Evolutionary conservation across 345 rosid species (phyloP).

Genomic region (Lumnitzera littorea): DNA sequence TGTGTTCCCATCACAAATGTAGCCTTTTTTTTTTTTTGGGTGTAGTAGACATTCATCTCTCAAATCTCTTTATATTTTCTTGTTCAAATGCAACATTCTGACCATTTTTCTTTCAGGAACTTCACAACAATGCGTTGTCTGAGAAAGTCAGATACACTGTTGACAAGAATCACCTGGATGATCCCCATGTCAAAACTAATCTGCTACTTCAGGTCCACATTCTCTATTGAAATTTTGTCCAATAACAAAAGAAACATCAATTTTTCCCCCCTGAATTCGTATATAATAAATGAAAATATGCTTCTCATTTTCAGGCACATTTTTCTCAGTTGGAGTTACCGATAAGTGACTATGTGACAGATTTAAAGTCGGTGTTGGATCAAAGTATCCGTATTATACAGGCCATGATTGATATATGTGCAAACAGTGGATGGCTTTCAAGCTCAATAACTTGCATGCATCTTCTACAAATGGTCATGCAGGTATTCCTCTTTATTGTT

Average conservation of each 20-base stretch:
- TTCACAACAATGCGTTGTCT: conserved; percentile 64
- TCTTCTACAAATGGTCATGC: conserved; percentile 97
- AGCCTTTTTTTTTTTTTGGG: no score
- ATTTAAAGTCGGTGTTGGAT: conserved; percentile 92
- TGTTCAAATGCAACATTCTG: background rate
- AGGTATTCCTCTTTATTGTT: conserved; percentile 37
- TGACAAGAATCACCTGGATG: conserved; percentile 76
- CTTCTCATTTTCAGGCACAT: conserved; percentile 57
- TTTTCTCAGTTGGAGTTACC: conserved; percentile 84
- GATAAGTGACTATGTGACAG: conserved; percentile 85
- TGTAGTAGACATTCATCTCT: no score
- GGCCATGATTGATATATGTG: conserved; percentile 97
- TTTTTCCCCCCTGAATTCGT: background rate
- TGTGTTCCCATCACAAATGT: no score
- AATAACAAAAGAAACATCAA: background rate
- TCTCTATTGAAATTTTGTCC: background rate
- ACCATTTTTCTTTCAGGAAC: conserved; percentile 47
- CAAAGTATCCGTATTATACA: conserved; percentile 97
- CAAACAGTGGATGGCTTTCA: conserved; percentile 96
- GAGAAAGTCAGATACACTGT: conserved; percentile 61
- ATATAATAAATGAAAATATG: no score
- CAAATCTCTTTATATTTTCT: background rate
- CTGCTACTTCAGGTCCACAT: conserved; percentile 68
- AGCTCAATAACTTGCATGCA: conserved; percentile 92
- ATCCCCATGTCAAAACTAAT: conserved; percentile 92